Conservation (phyloP, 805 yeast genomes). For the Zygotorulaspora sp. region DNA sequence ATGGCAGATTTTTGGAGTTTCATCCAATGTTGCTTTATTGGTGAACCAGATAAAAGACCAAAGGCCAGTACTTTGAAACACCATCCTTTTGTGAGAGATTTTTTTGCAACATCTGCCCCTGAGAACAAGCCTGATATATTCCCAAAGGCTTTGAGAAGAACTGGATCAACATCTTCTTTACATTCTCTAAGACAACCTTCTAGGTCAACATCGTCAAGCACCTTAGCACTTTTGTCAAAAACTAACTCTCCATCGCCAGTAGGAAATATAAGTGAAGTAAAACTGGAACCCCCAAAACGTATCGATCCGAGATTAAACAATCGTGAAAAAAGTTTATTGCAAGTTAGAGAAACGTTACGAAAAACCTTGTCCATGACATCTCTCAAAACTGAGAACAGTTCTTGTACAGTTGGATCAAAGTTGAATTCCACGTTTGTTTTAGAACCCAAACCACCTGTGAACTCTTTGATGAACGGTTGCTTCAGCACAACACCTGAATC, state of each 20-base stretch:
- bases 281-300: constrained; percentile 8
- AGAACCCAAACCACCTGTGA: constrained; percentile 31
- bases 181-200: constrained; percentile 24
- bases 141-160: constrained; percentile 13
- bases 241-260: constrained; percentile 7
- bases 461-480: constrained; percentile 33
- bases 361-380: constrained; percentile 26
- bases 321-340: constrained; percentile 16
- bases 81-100: constrained; percentile 41
- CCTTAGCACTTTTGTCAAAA: constrained; percentile 8
- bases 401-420: constrained; percentile 12
- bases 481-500: constrained; percentile 32
- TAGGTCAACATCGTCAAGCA: constrained; percentile 16
- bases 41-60: constrained; percentile 44
- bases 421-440: constrained; percentile 30
- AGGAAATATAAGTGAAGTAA: constrained; percentile 7
- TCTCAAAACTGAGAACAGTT: constrained; percentile 8
- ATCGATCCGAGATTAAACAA: constrained; percentile 8
- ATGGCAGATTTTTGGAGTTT: constrained; percentile 51
- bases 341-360: constrained; percentile 24
- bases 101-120: constrained; percentile 16
- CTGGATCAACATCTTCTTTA: constrained; percentile 23
- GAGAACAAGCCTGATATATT: constrained; percentile 3
- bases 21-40: constrained; percentile 47
- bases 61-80: constrained; percentile 41